Conservation (phyloP, 2,329 filamentous ascomycete species). For the Beauveria caledonica region DNA sequence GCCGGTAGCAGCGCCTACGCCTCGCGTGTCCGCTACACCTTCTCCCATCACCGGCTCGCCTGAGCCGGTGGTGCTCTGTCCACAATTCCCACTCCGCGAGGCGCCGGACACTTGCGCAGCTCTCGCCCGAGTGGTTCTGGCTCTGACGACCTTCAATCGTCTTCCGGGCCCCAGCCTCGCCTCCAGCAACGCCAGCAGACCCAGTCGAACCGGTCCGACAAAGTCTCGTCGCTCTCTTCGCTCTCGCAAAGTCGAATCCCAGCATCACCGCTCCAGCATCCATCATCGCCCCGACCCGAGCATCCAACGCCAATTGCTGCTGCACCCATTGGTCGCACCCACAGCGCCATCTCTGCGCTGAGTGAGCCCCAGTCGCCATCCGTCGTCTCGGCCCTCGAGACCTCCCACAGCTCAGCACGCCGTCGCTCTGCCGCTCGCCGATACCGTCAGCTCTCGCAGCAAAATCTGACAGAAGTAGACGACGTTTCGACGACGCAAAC, state of each 20-base stretch:
- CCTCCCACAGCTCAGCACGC: constrained; percentile 19
- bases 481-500: constrained; percentile 29
- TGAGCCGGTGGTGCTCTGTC: constrained; percentile 10
- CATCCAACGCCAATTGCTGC: constrained; percentile 37
- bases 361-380: constrained; percentile 8
- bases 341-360: constrained; percentile 24
- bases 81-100: constrained; percentile 9
- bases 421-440: constrained; percentile 17
- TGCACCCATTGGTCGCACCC: constrained; percentile 40
- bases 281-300: constrained; percentile 32
- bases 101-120: constrained; percentile 12
- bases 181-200: constrained; percentile 7
- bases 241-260: constrained; percentile 39
- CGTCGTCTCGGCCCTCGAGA: constrained; percentile 32
- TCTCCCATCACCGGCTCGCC: constrained; percentile 10
- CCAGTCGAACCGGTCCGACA: neutral
- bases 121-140: constrained; percentile 9
- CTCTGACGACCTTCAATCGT: constrained; percentile 4
- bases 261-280: constrained; percentile 42
- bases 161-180: neutral
- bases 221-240: constrained; percentile 34
- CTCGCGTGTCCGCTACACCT: neutral
- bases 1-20: neutral
- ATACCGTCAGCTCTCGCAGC: constrained; percentile 37
- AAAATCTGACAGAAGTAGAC: constrained; percentile 40